These are phyloP conservation scores for Schizophyllum amplum DNA, from an alignment of 1,284 basidiomycete species.

Conservation along the genomic window DNA sequence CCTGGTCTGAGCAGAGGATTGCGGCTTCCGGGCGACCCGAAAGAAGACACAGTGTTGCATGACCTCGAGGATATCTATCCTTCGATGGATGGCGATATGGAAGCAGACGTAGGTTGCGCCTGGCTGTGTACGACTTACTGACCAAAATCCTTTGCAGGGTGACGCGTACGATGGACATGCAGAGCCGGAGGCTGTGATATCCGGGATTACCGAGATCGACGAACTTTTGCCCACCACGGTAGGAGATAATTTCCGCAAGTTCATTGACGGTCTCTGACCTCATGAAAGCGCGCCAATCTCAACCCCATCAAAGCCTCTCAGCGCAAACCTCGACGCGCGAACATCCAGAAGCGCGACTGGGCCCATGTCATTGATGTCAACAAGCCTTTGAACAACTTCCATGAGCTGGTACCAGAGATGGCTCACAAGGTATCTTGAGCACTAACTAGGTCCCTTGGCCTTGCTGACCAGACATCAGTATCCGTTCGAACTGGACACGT, in stretches of 20 bases:
- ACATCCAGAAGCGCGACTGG: slow-evolving; percentile 86
- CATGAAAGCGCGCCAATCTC: slow-evolving; percentile 43
- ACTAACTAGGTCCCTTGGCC: neutral
- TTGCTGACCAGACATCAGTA: slow-evolving; percentile 19
- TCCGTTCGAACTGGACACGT: slow-evolving; percentile 41
- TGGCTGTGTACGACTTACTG: neutral
- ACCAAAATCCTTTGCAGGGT: slow-evolving; percentile 3
- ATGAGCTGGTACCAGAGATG: slow-evolving; percentile 85
- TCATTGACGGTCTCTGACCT: neutral
- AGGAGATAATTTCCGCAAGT: slow-evolving; percentile 16
- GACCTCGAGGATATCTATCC: slow-evolving; percentile 24
- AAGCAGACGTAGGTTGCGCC: slow-evolving; percentile 9
- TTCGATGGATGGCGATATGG: slow-evolving; percentile 9
- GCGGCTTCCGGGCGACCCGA: slow-evolving; percentile 50
- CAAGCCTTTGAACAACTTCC: slow-evolving; percentile 83
- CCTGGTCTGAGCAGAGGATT: slow-evolving; percentile 64
- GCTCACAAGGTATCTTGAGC: slow-evolving; percentile 61
- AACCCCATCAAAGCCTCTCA: slow-evolving; percentile 38
- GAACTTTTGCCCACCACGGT: slow-evolving; percentile 78
- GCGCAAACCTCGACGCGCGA: slow-evolving; percentile 30
- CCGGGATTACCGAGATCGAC: slow-evolving; percentile 53
- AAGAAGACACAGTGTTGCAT: slow-evolving; percentile 37
- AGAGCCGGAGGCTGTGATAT: slow-evolving; percentile 9
- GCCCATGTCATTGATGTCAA: slow-evolving; percentile 96
- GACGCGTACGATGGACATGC: slow-evolving; percentile 17